Evolutionary conservation across 331 rosid genomes (phyloP), one percentile per base, ranked within the genome.

Genomic region (Quercus lobata): DNA sequence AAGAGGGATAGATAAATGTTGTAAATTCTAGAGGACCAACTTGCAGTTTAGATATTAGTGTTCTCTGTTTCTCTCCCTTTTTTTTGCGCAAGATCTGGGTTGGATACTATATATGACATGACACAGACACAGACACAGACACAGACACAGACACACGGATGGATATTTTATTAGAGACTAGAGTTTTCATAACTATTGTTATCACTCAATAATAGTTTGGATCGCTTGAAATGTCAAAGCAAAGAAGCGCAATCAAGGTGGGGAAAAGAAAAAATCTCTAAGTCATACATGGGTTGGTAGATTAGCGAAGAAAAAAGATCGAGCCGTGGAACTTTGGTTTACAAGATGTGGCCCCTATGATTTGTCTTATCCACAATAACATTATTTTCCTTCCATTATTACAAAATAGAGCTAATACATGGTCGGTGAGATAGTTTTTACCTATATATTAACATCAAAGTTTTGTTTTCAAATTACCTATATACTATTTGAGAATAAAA

Each of bases 221-320:
- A 56, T 56, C 37, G 70, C 69, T 41, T 60, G 24, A 68, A 69
- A 68, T 57, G 76, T 75, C 80, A 80, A 68, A 68, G 8, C 21
- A 19, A 56, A 44, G 18, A 19, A 22, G 30, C 16, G 30, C 30
- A 58, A 21, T 58, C 65, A 58, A 58, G 14, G 15, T 8, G 29
- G 70, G 58, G 57, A 27, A 19, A 9, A 65, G 41, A 19, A 29
- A 27, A 65, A 19, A 49, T 49, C 18, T 11, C 55, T 8, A 55
- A 19, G 57, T 71, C 65, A 35, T 60, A 27, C 70, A n/a, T 19
- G 60, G 75, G 69, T 49, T 15, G 78, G 65, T 73, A 29, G 75
- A 18, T 37, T 37, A 57, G 30, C 35, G 60, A 76, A 69, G 29
- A 76, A 58, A 18, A 57, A 49, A 49, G 55, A 14, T 49, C 17